A percentile compares a stretch with the other conserved stretches of the same genome.
These are phyloP conservation scores for Blastocystis sp. DNA, from an alignment of 352 stramenopile genomes.

Conservation along the genomic window DNA sequence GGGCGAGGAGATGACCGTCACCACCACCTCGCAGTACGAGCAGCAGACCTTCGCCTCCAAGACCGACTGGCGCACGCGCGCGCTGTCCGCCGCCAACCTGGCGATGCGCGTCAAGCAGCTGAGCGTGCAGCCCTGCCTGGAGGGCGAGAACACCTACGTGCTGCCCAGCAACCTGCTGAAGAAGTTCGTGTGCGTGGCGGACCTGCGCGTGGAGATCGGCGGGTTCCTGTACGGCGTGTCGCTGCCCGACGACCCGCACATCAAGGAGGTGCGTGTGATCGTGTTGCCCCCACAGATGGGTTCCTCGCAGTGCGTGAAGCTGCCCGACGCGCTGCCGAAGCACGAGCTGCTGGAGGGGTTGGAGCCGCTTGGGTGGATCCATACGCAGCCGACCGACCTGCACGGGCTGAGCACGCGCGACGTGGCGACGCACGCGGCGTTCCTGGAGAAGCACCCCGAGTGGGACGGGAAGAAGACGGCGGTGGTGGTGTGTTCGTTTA, in stretches of 20 bases:
- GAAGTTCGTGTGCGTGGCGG: conserved; percentile 96
- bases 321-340: conserved; percentile 91
- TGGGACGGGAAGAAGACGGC: conserved; percentile 96
- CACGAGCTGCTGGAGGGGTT: conserved; percentile 91
- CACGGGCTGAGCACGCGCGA: conserved; percentile 85
- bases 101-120: conserved; percentile 98
- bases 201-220: conserved; percentile 94
- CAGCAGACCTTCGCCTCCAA: conserved; percentile 98
- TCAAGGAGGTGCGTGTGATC: conserved; percentile 98
- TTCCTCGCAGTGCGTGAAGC: conserved; percentile 92
- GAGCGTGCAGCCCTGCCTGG: conserved; percentile 87
- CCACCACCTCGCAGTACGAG: conserved; percentile 97
- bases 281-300: conserved; percentile 97
- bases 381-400: conserved; percentile 97
- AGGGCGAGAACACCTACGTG: conserved; percentile 90
- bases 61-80: conserved; percentile 97
- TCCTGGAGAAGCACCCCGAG: conserved; percentile 91
- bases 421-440: conserved; percentile 80
- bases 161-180: conserved; percentile 98
- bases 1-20: conserved; percentile 98
- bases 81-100: conserved; percentile 96
- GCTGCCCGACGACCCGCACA: conserved; percentile 92
- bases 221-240: conserved; percentile 98
- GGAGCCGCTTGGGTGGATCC: conserved; percentile 96
- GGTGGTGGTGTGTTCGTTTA: conserved; percentile 96